Evolutionary conservation across 371 early-diverging fungal species (phyloP), one percentile per base, ranked within the genome.

Genomic region (Blakeslea trispora): DNA sequence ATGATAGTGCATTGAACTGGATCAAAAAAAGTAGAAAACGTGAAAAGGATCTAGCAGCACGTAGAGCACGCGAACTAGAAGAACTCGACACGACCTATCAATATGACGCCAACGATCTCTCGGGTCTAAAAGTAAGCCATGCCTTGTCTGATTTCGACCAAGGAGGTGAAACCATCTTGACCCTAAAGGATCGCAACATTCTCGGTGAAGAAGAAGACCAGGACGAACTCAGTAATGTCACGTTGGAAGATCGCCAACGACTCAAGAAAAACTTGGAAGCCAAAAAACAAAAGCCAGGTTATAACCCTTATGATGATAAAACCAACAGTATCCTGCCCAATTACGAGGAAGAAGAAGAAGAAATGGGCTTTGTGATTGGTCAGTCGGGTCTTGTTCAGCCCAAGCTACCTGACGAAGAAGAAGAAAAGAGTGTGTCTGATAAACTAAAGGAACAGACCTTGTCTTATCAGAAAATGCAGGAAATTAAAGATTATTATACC

Each of bases 271-370:
- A 92, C 48, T 60, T 89, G 19, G 91, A 92, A n/a, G 82, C 84
- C 66, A 88, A 86, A 52, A 87, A 84, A 57, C 90, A 91, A 66
- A 84, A 82, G 40, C 80, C 84, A 5, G 82, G 74, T 1, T 91
- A 92, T 54, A 83, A 82, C 32, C 91, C 80, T 19, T 93, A 86
- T 66, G 94, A 93, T 51, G 93, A 93, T 58, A 91, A n/a, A n/a
- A 91, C 52, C 91, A 91, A 52, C 81, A 81, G 72, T 37, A 65
- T 93, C 11, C 72, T 95, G n/a, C 82, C 91, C 5, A 89, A 95
- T 28, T 95, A 95, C 57, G 93, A 93, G 55, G 92, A 93, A 34
- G 88, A 85, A 3, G 58, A 81, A 21, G 82, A 75, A 0, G 81
- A 80, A 18, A 42, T 75, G 34, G 71, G 82, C 21, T 81, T 83